A percentile compares a stretch with the other conserved stretches of the same genome.
Evolutionary conservation across 1,284 basidiomycete species (phyloP).

Genomic region (Ustanciosporium gigantosporum): DNA sequence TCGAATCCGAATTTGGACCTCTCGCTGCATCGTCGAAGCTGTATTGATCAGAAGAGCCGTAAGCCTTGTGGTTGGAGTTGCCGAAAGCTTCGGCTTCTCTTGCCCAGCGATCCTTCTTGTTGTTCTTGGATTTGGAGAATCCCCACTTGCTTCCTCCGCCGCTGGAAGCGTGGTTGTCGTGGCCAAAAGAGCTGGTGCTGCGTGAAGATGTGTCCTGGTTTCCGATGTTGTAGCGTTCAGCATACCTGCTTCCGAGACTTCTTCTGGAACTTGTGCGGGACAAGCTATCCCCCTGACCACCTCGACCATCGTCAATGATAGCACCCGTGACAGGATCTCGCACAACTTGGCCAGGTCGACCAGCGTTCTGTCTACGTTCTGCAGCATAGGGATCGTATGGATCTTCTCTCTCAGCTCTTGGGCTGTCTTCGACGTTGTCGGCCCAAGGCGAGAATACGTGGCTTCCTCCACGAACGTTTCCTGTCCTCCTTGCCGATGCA

Average conservation of each 20-base stretch:
- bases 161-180: conserved; percentile 6
- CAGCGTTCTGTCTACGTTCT: conserved; percentile 23
- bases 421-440: conserved; percentile 40
- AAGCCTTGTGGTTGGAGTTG: conserved; percentile 14
- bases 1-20: not conserved
- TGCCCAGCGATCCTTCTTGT: conserved; percentile 44
- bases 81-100: conserved; percentile 39
- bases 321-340: conserved; percentile 44
- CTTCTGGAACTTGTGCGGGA: conserved; percentile 30
- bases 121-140: conserved; percentile 19
- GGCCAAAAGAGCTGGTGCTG: conserved; percentile 33
- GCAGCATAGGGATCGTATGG: conserved; percentile 29
- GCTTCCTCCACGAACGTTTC: conserved; percentile 25
- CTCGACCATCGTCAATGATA: conserved; percentile 19
- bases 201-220: conserved; percentile 26
- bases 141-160: conserved; percentile 22
- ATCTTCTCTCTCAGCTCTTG: conserved; percentile 39
- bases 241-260: conserved; percentile 39
- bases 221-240: conserved; percentile 39
- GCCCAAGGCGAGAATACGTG: conserved; percentile 37
- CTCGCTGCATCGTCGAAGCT: conserved; percentile 13
- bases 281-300: conserved; percentile 11
- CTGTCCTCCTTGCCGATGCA: conserved; percentile 12
- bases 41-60: conserved; percentile 24
- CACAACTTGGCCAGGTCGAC: conserved; percentile 11